Percentiles rank a stretch among this genome's conserved stretches.
Conservation (phyloP, 768 basidiomycete genomes). For the Suillus placidus region DNA sequence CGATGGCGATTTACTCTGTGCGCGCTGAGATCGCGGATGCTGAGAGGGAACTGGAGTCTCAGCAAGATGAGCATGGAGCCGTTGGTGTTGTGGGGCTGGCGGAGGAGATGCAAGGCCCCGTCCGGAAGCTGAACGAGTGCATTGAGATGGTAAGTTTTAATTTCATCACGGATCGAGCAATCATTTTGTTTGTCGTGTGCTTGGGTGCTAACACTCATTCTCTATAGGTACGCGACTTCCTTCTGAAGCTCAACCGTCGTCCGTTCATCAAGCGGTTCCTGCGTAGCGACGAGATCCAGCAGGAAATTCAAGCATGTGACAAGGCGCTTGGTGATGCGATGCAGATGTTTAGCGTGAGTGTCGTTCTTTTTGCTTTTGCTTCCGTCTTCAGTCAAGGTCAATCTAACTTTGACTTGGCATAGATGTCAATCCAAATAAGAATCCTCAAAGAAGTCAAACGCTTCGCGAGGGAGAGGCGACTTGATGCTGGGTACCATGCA, state of each 20-base stretch:
- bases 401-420: background rate
- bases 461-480: background rate
- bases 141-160: conserved; percentile 48
- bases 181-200: background rate
- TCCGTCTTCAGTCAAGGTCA: background rate
- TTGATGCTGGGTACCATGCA: background rate
- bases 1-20: conserved; percentile 65
- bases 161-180: background rate
- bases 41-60: conserved; percentile 30
- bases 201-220: background rate
- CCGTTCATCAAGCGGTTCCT: conserved; percentile 82
- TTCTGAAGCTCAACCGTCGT: conserved; percentile 59
- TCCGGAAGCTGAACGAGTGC: conserved; percentile 42
- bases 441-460: background rate
- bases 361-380: conserved; percentile 16
- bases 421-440: background rate
- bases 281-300: conserved; percentile 67
- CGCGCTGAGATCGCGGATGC: conserved; percentile 64
- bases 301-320: conserved; percentile 55
- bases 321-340: conserved; percentile 56
- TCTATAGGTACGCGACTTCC: conserved; percentile 50
- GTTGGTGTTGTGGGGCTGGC: conserved; percentile 38
- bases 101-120: conserved; percentile 51
- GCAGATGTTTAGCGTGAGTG: conserved; percentile 53
- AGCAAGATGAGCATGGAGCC: background rate